Conservation (phyloP, 2,329 filamentous ascomycete genomes). For the Calonectria pauciramosa region DNA sequence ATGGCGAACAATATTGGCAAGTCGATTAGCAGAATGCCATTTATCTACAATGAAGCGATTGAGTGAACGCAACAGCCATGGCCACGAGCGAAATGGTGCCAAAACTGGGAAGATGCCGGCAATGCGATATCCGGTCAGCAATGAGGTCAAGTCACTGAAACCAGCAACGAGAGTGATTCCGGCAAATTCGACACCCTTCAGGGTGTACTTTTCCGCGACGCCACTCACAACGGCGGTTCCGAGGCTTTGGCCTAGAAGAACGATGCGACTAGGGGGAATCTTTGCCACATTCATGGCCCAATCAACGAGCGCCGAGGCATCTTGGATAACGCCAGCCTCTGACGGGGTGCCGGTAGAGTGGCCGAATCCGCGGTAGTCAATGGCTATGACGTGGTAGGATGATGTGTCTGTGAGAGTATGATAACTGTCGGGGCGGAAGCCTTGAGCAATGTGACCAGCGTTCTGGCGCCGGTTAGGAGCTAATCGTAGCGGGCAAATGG, state of each 20-base stretch:
- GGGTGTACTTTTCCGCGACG: constrained; percentile 78
- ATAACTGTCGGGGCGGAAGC: constrained; percentile 81
- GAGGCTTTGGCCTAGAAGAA: constrained; percentile 88
- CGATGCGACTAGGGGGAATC: constrained; percentile 79
- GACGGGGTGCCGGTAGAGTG: constrained; percentile 83
- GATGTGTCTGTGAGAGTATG: constrained; percentile 81
- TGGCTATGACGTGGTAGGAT: constrained; percentile 84
- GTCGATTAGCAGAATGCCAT: constrained; percentile 80
- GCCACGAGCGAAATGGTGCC: constrained; percentile 79
- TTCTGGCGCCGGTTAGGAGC: constrained; percentile 67
- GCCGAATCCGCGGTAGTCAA: constrained; percentile 93
- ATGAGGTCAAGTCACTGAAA: constrained; percentile 80
- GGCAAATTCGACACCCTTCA: constrained; percentile 76
- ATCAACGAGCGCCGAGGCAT: constrained; percentile 80
- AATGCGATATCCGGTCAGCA: constrained; percentile 84
- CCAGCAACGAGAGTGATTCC: constrained; percentile 84
- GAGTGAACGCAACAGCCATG: constrained; percentile 73
- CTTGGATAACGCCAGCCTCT: constrained; percentile 84
- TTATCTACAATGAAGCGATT: constrained; percentile 78
- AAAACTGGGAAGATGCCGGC: constrained; percentile 84
- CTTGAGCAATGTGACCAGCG: constrained; percentile 87
- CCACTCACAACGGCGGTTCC: constrained; percentile 88
- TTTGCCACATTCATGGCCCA: constrained; percentile 76
- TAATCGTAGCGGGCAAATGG: neutral
- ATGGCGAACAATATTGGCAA: constrained; percentile 68